Conservation (phyloP, 2,329 filamentous ascomycete species). For the Pyricularia pennisetigena region DNA sequence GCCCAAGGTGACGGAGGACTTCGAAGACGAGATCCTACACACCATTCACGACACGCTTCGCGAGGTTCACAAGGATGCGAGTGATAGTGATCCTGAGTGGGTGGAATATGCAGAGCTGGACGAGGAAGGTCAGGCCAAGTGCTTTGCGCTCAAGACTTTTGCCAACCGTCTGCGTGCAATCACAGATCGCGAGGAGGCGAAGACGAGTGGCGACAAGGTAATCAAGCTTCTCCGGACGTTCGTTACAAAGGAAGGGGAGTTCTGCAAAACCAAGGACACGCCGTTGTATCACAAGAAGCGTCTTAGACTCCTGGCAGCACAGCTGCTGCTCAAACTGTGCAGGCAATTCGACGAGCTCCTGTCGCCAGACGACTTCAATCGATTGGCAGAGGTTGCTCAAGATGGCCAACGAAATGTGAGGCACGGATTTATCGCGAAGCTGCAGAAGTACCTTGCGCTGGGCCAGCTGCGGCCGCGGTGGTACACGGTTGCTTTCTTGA, state of each 20-base stretch:
- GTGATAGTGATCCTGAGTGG: slow-evolving; percentile 52
- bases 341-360: slow-evolving; percentile 72
- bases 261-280: slow-evolving; percentile 66
- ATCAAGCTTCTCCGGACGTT: slow-evolving; percentile 73
- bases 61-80: slow-evolving; percentile 54
- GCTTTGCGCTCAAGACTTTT: slow-evolving; percentile 72
- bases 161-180: slow-evolving; percentile 65
- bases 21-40: slow-evolving; percentile 67
- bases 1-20: slow-evolving; percentile 61
- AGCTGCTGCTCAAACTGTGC: slow-evolving; percentile 76
- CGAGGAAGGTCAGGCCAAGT: slow-evolving; percentile 75
- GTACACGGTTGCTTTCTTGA: slow-evolving; percentile 81
- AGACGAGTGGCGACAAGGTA: slow-evolving; percentile 41
- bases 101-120: slow-evolving; percentile 59
- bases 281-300: slow-evolving; percentile 69
- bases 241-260: slow-evolving; percentile 66
- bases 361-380: slow-evolving; percentile 65
- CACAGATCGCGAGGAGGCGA: slow-evolving; percentile 35
- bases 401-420: slow-evolving; percentile 68
- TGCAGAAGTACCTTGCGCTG: slow-evolving; percentile 83
- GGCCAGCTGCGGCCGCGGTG: slow-evolving; percentile 64
- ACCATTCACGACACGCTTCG: slow-evolving; percentile 72
- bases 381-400: slow-evolving; percentile 71
- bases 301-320: slow-evolving; percentile 73
- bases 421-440: slow-evolving; percentile 66